These are phyloP conservation scores for Euphorbia lathyris DNA, from an alignment of 345 rosid species.

Conservation along the genomic window DNA sequence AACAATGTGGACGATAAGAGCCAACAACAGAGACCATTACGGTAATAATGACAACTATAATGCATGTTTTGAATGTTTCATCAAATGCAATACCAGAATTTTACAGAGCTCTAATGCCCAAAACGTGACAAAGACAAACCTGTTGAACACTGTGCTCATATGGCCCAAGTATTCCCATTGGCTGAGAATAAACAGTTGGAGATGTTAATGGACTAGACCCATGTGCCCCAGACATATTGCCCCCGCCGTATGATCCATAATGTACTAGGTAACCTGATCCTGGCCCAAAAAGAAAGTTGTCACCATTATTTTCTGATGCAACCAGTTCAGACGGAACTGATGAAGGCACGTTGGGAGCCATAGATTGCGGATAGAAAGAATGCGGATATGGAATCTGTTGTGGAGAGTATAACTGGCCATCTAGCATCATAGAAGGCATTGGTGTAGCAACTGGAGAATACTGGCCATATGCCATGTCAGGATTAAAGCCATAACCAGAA, in stretches of 20 bases:
- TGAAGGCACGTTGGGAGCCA: slow-evolving; percentile 37
- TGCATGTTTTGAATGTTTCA: background rate
- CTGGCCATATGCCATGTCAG: slow-evolving; percentile 50
- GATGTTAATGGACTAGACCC: slow-evolving; percentile 40
- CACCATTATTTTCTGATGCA: slow-evolving; percentile 40
- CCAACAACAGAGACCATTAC: background rate
- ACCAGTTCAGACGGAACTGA: slow-evolving; percentile 45
- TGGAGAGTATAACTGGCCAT: slow-evolving; percentile 48
- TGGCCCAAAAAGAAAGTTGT: slow-evolving; percentile 42
- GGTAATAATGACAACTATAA: background rate
- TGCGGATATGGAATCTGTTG: slow-evolving; percentile 53
- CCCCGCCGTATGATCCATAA: slow-evolving; percentile 54
- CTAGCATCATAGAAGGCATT: slow-evolving; percentile 50
- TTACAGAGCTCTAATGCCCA: background rate
- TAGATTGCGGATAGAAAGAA: slow-evolving; percentile 39
- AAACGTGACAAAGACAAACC: slow-evolving; percentile 31
- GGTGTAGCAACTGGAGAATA: slow-evolving; percentile 48
- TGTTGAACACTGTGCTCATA: slow-evolving; percentile 56
- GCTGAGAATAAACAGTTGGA: slow-evolving; percentile 50
- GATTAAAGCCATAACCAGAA: slow-evolving; percentile 50
- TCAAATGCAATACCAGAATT: slow-evolving; percentile 3
- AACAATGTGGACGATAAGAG: background rate
- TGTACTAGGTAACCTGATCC: slow-evolving; percentile 50
- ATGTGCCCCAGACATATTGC: slow-evolving; percentile 33
- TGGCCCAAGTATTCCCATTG: slow-evolving; percentile 72